Percentiles rank a stretch among this genome's conserved stretches.
These are phyloP conservation scores for Volvox reticuliferus DNA, from an alignment of 139 green algal genomes.

Conservation along the genomic window DNA sequence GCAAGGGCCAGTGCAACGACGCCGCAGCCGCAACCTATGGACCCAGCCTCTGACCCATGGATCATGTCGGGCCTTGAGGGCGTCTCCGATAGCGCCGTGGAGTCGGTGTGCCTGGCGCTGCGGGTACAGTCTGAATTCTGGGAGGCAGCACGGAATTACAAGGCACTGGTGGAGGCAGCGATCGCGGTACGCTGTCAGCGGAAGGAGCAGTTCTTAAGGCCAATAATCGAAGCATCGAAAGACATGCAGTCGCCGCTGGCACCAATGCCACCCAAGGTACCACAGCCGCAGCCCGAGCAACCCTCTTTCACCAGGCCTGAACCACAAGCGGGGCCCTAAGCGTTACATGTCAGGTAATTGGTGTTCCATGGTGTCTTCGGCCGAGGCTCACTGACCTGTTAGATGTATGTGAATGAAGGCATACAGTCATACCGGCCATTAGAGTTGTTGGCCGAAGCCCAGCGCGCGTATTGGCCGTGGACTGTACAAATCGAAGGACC, in stretches of 20 bases:
- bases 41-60: neutral
- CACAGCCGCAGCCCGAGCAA: neutral
- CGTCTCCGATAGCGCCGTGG: slow-evolving; percentile 34
- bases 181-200: neutral
- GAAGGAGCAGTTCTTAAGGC: neutral
- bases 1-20: neutral
- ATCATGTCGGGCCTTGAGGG: neutral
- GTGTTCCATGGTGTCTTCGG: too few relatives aligned
- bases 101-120: slow-evolving; percentile 8
- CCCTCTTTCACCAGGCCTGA: neutral
- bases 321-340: too few relatives aligned
- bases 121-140: slow-evolving; percentile 28
- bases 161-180: slow-evolving; percentile 9
- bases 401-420: too few relatives aligned
- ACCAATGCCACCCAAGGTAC: neutral
- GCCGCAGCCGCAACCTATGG: neutral
- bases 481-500: too few relatives aligned
- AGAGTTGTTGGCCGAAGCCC: too few relatives aligned
- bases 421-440: too few relatives aligned
- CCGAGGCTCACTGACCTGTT: too few relatives aligned
- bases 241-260: neutral
- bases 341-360: too few relatives aligned
- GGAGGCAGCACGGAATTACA: neutral
- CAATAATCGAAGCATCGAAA: neutral
- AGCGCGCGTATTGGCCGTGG: too few relatives aligned